Percentiles rank a stretch among this genome's conserved stretches.
These are phyloP conservation scores for Lasiosphaeria hispida DNA, from an alignment of 495 filamentous ascomycete species.

Conservation along the genomic window DNA sequence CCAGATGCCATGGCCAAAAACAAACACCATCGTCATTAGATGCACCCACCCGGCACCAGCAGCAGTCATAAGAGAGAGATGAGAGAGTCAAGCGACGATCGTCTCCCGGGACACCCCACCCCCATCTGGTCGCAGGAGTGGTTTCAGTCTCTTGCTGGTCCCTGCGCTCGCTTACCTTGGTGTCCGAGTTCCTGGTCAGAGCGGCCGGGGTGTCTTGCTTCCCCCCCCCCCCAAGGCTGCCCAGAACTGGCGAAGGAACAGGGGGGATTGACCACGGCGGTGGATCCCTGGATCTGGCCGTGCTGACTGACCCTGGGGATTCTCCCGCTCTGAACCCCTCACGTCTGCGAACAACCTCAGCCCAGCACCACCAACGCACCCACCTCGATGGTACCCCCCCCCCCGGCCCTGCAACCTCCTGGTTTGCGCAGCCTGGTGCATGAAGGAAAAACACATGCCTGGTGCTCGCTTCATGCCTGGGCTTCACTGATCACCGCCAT, in stretches of 20 bases:
- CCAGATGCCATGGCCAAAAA: no score
- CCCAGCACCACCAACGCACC: neutral
- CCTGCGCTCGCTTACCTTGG: conserved; percentile 11
- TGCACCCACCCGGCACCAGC: no score
- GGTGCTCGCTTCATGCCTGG: conserved; percentile 1
- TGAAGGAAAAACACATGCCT: neutral
- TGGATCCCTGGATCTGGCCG: neutral
- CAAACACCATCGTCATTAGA: no score
- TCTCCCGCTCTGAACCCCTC: neutral
- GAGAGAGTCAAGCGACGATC: neutral
- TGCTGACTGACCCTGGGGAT: no score
- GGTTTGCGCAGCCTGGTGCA: conserved; percentile 6
- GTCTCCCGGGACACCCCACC: conserved; percentile 15
- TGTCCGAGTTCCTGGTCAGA: conserved; percentile 11
- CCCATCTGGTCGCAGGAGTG: conserved; percentile 6
- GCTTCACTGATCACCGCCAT: neutral
- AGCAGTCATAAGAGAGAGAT: neutral
- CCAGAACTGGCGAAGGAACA: neutral
- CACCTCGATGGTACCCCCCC: neutral
- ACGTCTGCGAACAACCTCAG: neutral
- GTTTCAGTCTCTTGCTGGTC: conserved; percentile 23
- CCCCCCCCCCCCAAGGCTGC: no score
- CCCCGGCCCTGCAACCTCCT: conserved; percentile 9
- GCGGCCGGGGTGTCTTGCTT: neutral
- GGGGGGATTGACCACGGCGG: neutral